phyloP scores from a whole-genome alignment of 1,284 basidiomycete species.

The Rhizoctonia solani region DNA sequence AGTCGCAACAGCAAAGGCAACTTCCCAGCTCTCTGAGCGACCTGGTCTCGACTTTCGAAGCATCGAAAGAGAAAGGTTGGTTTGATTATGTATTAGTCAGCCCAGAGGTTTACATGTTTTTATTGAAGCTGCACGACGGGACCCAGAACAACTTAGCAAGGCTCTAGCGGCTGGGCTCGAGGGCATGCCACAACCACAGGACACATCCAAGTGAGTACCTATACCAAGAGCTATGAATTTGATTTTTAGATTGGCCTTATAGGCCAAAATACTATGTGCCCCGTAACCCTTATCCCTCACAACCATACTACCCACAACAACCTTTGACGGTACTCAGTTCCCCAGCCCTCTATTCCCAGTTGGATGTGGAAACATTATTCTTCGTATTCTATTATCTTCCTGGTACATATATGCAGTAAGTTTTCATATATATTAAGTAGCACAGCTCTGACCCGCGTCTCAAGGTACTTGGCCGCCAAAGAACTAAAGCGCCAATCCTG shows the following conservation, averaged over 20 bases:
- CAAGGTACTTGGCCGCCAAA: slow-evolving; percentile 91
- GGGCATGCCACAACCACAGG: slow-evolving; percentile 87
- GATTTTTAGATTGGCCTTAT: slow-evolving; percentile 2
- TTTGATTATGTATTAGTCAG: slow-evolving; percentile 35
- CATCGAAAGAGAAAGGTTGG: slow-evolving; percentile 91
- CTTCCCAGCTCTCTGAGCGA: slow-evolving; percentile 84
- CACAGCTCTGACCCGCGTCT: not conserved
- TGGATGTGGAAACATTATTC: slow-evolving; percentile 97
- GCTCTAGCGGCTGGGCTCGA: slow-evolving; percentile 89
- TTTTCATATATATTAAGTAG: slow-evolving; percentile 15
- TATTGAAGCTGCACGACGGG: slow-evolving; percentile 73
- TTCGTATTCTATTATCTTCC: slow-evolving; percentile 99
- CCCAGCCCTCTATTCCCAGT: slow-evolving; percentile 84
- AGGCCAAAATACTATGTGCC: slow-evolving; percentile 98
- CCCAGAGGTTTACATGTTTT: slow-evolving; percentile 34
- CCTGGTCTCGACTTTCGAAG: slow-evolving; percentile 93
- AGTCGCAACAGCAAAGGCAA: slow-evolving; percentile 40
- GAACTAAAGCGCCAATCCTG: slow-evolving; percentile 98
- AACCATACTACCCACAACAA: slow-evolving; percentile 93
- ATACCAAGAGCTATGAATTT: not conserved
- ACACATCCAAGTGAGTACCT: slow-evolving; percentile 84
- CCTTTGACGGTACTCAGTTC: slow-evolving; percentile 83
- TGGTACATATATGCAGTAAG: slow-evolving; percentile 95
- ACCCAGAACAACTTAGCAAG: slow-evolving; percentile 87
- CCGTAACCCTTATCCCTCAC: slow-evolving; percentile 87